Base-by-base conservation (phyloP, 805 yeast genomes). In the Candida tallmaniae region DNA sequence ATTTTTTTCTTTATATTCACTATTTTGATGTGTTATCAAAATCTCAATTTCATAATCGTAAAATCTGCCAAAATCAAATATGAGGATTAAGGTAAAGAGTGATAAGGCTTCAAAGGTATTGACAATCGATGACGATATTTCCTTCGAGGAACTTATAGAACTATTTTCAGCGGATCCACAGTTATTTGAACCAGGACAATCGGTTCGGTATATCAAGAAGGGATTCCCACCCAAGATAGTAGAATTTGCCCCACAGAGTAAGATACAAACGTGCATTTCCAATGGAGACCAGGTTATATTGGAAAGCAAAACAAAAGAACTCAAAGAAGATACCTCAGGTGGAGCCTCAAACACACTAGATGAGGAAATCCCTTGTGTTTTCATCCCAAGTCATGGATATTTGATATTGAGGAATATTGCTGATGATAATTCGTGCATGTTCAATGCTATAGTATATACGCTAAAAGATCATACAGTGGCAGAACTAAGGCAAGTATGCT, bases 401-500 rank as follows among this genome's bases (percentile, higher is more conserved):
- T 46, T 78, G 13, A 65, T 70, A 6, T 59, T 80, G 6, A 68
- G 84, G 19, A 70, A 73, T 32, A 75, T 82, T 37, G 81, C 84
- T 0, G 88, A 83, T 50, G 90, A 83, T 54, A 83, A 83, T 51
- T 80, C 90, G 6, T 83, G 94, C 50, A 57, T 83, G 35, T 83
- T 83, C 59, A 76, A 82, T 45, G 68, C 89, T 0, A 64, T 83
- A 2, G 65, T 78, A 2, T 76, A 74, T 45, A 72, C 77, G 9
- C 40, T 68, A 42, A 58, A 65, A 25, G 47, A 65, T 2, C 65
- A 70, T 18, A 53, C 71, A 21, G 73, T 75, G 13, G 48, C 55
- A 5, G 70, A 73, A 30, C 55, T 83, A 23, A 62, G 93, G 20
- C 50, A 65, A 2, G 50, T 75, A 5, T 80, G 81, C 3, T 72